These are phyloP conservation scores for Keithomyces neogunnii DNA, from an alignment of 2,329 filamentous ascomycete species.

Conservation along the genomic window DNA sequence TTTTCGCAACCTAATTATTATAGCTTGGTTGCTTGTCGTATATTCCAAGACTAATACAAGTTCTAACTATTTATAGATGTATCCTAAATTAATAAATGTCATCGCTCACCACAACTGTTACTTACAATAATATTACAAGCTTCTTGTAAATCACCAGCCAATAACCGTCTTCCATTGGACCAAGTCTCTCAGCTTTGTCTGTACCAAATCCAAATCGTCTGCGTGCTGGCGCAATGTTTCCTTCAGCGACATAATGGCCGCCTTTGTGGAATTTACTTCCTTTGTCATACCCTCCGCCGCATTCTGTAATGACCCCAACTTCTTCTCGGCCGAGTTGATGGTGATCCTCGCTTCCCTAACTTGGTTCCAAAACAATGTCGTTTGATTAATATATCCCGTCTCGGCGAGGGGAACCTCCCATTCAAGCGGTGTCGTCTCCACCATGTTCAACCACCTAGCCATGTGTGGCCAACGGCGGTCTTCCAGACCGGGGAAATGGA, in stretches of 20 bases:
- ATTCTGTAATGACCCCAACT: background rate
- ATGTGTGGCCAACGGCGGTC: slow-evolving; percentile 10
- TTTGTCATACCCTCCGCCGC: background rate
- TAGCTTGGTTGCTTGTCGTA: too few species aligned
- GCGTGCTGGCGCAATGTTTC: background rate
- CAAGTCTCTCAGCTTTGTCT: background rate
- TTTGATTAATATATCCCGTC: background rate
- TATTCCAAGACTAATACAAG: too few species aligned
- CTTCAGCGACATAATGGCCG: background rate
- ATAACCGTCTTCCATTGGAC: background rate
- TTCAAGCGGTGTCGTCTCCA: background rate
- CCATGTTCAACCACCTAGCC: background rate
- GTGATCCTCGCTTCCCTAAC: background rate
- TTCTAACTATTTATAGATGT: too few species aligned
- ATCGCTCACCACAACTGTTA: too few species aligned
- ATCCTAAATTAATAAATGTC: too few species aligned
- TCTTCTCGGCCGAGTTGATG: background rate
- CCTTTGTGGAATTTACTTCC: background rate
- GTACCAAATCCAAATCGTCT: background rate
- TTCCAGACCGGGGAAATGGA: background rate
- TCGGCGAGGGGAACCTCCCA: background rate
- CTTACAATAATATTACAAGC: too few species aligned
- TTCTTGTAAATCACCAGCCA: background rate
- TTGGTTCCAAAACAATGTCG: background rate
- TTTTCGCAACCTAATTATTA: too few species aligned